Evolutionary conservation across 148 eudicot genomes (phyloP).

Genomic region (Silene uniflora): DNA sequence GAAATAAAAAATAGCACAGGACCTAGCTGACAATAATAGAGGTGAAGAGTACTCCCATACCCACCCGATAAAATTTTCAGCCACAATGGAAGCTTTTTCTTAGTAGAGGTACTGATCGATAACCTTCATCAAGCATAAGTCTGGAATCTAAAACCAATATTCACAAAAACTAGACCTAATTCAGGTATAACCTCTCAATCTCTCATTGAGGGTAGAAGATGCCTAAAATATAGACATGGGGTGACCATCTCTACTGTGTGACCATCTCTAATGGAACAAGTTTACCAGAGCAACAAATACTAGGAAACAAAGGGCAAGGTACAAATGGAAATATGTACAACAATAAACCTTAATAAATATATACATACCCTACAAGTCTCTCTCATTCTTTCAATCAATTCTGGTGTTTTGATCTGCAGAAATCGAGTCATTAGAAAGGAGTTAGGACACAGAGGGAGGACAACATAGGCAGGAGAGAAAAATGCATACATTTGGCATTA

Average conservation of each 20-base stretch:
- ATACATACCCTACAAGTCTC: constrained; percentile 77
- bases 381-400: constrained; percentile 80
- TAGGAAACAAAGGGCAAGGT: background rate
- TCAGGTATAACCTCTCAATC: background rate
- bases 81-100: background rate
- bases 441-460: background rate
- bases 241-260: background rate
- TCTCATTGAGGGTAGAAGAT: background rate
- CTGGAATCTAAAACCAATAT: background rate
- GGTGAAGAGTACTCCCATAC: background rate
- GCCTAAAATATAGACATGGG: background rate
- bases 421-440: constrained; percentile 15
- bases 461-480: constrained; percentile 3
- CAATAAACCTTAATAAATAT: constrained; percentile 6
- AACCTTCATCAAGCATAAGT: background rate
- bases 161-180: background rate
- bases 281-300: constrained; percentile 1
- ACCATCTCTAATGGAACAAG: background rate
- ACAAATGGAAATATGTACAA: background rate
- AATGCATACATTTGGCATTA: constrained; percentile 4
- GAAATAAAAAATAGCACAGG: constrained; percentile 5
- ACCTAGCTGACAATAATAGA: background rate
- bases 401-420: constrained; percentile 84
- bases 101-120: background rate
- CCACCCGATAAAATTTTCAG: background rate